These are phyloP conservation scores for Taphrina confusa DNA, from an alignment of 1,139 yeast species.

Conservation along the genomic window DNA sequence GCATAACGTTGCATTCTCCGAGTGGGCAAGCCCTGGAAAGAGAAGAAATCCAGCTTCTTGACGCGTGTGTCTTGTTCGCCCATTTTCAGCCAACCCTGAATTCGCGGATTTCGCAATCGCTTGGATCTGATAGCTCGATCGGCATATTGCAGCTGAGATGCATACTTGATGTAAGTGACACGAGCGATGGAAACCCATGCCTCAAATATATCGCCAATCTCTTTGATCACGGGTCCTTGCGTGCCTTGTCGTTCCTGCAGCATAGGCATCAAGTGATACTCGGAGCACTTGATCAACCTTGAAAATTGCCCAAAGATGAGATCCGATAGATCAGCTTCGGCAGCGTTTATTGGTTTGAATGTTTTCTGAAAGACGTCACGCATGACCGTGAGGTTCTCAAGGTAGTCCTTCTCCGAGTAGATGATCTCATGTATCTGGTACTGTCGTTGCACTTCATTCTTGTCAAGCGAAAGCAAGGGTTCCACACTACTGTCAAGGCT, in stretches of 20 bases:
- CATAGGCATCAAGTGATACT: slow-evolving; percentile 59
- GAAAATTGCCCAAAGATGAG: slow-evolving; percentile 64
- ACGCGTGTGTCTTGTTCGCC: slow-evolving; percentile 53
- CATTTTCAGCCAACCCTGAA: slow-evolving; percentile 54
- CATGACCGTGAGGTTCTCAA: slow-evolving; percentile 67
- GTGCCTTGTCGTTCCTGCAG: slow-evolving; percentile 53
- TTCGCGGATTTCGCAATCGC: slow-evolving; percentile 54
- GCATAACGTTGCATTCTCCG: slow-evolving; percentile 73
- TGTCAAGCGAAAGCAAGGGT: slow-evolving; percentile 50
- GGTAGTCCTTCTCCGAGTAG: slow-evolving; percentile 71
- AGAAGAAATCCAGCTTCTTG: slow-evolving; percentile 57
- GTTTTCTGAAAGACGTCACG: slow-evolving; percentile 58
- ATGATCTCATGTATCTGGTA: slow-evolving; percentile 76
- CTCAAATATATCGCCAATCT: slow-evolving; percentile 64
- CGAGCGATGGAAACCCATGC: slow-evolving; percentile 67
- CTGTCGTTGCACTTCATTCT: slow-evolving; percentile 63
- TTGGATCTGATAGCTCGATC: slow-evolving; percentile 46
- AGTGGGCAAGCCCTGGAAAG: slow-evolving; percentile 73
- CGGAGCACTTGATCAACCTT: slow-evolving; percentile 64
- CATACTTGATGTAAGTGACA: slow-evolving; percentile 60
- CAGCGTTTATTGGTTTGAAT: slow-evolving; percentile 52
- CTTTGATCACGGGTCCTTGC: slow-evolving; percentile 68
- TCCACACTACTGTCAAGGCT: slow-evolving; percentile 61
- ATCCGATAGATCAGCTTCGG: slow-evolving; percentile 57
- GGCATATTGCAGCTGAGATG: slow-evolving; percentile 49